A percentile compares a stretch with the other conserved stretches of the same genome.
These are phyloP conservation scores for Blumeriella jaapii DNA, from an alignment of 2,329 filamentous ascomycete species.

Conservation along the genomic window DNA sequence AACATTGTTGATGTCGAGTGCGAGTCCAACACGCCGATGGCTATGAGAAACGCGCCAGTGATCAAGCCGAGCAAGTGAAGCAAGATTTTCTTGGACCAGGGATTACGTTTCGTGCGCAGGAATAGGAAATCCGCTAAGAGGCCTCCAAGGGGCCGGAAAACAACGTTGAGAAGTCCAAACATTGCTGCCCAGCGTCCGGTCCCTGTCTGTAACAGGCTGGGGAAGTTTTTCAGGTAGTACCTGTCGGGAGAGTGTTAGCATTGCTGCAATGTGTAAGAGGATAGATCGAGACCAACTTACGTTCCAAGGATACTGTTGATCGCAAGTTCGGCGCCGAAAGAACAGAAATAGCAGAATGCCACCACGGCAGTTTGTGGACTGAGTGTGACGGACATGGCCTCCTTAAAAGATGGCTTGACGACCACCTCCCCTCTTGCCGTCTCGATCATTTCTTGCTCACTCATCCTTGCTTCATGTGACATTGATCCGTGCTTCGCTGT, in stretches of 20 bases:
- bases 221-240: slow-evolving; percentile 46
- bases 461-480: slow-evolving; percentile 35
- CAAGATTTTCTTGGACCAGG: slow-evolving; percentile 55
- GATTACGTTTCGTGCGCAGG: slow-evolving; percentile 30
- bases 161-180: slow-evolving; percentile 63
- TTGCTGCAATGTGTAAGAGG: not conserved
- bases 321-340: slow-evolving; percentile 51
- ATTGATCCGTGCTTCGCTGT: slow-evolving; percentile 31
- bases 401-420: slow-evolving; percentile 43
- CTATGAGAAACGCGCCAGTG: slow-evolving; percentile 47
- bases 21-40: slow-evolving; percentile 54
- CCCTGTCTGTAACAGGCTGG: slow-evolving; percentile 41
- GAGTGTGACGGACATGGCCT: slow-evolving; percentile 34
- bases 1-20: slow-evolving; percentile 55
- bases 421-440: slow-evolving; percentile 41
- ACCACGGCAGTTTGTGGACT: slow-evolving; percentile 45
- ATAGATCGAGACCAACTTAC: not conserved
- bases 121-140: slow-evolving; percentile 35
- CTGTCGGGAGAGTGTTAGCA: not conserved
- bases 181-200: slow-evolving; percentile 56
- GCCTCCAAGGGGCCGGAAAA: slow-evolving; percentile 56
- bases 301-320: slow-evolving; percentile 48
- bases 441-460: slow-evolving; percentile 39
- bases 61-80: slow-evolving; percentile 44
- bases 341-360: slow-evolving; percentile 47